Evolutionary conservation across 208 protist species (phyloP).

Genomic region (Leishmania gerbilli): DNA sequence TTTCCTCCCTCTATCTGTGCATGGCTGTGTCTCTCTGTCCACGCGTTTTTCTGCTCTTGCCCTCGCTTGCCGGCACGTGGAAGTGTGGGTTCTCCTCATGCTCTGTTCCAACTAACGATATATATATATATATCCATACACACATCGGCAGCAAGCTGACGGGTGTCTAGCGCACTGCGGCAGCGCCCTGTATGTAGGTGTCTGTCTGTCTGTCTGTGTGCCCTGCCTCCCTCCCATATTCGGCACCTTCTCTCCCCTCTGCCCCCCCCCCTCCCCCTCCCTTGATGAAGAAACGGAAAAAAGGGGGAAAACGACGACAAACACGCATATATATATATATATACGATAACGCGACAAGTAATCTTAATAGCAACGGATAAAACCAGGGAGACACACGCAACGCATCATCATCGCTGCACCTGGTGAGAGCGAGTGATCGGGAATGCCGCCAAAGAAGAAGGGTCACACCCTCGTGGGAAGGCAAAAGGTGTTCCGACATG

Average conservation of each 20-base stretch:
- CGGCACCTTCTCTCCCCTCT: neutral
- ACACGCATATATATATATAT: neutral
- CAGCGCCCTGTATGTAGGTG: no score
- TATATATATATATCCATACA: no score
- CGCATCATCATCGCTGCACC: neutral
- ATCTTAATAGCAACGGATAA: constrained; percentile 2
- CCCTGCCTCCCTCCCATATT: no score
- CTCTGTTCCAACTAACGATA: neutral
- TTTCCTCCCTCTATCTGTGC: neutral
- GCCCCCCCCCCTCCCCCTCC: no score
- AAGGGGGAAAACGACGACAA: neutral
- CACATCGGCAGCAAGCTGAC: neutral
- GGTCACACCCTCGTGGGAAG: constrained; percentile 64
- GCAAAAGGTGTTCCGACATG: constrained; percentile 86
- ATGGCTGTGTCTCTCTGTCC: neutral
- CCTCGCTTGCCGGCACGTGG: neutral
- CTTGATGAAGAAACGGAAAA: neutral
- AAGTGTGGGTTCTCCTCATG: neutral
- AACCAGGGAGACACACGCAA: neutral
- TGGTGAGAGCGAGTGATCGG: neutral
- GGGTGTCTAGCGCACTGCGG: neutral
- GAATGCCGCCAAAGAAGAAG: constrained; percentile 82
- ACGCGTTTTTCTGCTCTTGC: neutral
- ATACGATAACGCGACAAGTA: neutral
- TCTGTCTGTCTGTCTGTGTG: neutral